These are phyloP conservation scores for Pulveroboletus sp. DNA, from an alignment of 768 basidiomycete species.

Conservation along the genomic window DNA sequence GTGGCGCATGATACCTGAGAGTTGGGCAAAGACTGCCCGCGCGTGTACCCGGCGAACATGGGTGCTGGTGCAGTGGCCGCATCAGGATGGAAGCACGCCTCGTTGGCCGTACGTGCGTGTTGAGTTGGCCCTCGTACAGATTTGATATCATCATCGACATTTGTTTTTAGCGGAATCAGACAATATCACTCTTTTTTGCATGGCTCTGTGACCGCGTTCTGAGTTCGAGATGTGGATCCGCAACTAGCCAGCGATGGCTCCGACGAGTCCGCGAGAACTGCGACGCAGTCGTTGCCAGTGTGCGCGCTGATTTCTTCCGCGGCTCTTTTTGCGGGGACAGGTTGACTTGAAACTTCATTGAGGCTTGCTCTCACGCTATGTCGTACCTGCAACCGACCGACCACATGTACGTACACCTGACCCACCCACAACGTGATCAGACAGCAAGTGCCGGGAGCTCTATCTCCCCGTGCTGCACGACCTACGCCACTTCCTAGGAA, in stretches of 20 bases:
- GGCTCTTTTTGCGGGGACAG: not conserved
- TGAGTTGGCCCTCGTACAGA: conserved; percentile 13
- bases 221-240: too few species aligned
- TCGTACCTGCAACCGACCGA: not conserved
- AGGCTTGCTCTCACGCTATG: not conserved
- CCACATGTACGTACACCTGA: too few species aligned
- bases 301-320: too few species aligned
- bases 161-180: conserved; percentile 18
- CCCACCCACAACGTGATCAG: too few species aligned
- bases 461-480: too few species aligned
- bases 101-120: conserved; percentile 2
- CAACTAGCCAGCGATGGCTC: not conserved
- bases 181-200: conserved; percentile 13
- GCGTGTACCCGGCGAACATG: conserved; percentile 1
- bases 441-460: too few species aligned
- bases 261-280: conserved; percentile 11
- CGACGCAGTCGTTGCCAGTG: not conserved
- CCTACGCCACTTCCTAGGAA: not conserved
- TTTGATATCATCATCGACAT: conserved; percentile 17
- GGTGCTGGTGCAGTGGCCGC: conserved; percentile 4
- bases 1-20: conserved; percentile 3
- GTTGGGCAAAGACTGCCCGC: not conserved
- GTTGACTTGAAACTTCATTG: not conserved
- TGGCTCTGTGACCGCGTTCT: too few species aligned
- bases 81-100: conserved; percentile 4